Conservation (phyloP, 352 stramenopile genomes). For the Phytophthora capsici region DNA sequence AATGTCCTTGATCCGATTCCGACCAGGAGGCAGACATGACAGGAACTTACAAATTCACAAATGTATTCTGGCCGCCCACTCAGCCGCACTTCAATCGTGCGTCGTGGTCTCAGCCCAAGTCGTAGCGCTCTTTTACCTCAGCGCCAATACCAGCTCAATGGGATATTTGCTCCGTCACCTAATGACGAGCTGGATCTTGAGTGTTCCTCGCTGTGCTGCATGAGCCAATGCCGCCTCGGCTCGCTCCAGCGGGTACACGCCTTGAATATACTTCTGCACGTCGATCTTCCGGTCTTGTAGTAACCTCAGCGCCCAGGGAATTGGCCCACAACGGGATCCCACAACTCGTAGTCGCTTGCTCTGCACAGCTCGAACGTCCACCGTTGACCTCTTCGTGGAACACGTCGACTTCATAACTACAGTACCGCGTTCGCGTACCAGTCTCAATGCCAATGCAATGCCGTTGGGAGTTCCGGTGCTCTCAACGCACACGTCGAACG, state of each 20-base stretch:
- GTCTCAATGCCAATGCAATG: slow-evolving; percentile 45
- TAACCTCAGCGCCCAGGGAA: slow-evolving; percentile 61
- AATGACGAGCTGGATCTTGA: slow-evolving; percentile 75
- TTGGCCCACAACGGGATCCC: slow-evolving; percentile 72
- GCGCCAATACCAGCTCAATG: slow-evolving; percentile 16
- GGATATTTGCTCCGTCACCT: slow-evolving; percentile 19
- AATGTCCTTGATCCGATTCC: slow-evolving; percentile 8
- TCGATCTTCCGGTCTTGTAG: slow-evolving; percentile 56
- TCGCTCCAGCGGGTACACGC: slow-evolving; percentile 64
- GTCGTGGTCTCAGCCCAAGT: slow-evolving; percentile 11
- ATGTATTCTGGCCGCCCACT: slow-evolving; percentile 32
- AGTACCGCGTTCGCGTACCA: slow-evolving; percentile 45
- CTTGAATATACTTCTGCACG: slow-evolving; percentile 73
- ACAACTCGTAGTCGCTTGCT: slow-evolving; percentile 59
- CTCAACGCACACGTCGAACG: slow-evolving; percentile 76
- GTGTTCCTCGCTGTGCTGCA: slow-evolving; percentile 47
- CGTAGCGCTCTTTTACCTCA: slow-evolving; percentile 9
- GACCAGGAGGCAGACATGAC: slow-evolving; percentile 7
- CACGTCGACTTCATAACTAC: slow-evolving; percentile 68
- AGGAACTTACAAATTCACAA: slow-evolving; percentile 25
- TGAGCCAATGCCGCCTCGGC: slow-evolving; percentile 54
- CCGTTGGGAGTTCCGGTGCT: slow-evolving; percentile 59
- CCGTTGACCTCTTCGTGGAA: slow-evolving; percentile 37
- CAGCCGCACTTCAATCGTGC: slow-evolving; percentile 34
- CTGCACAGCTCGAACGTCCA: slow-evolving; percentile 36